Conservation (phyloP, 169 alveolate genomes). For the Plasmodium billcollinsi region DNA sequence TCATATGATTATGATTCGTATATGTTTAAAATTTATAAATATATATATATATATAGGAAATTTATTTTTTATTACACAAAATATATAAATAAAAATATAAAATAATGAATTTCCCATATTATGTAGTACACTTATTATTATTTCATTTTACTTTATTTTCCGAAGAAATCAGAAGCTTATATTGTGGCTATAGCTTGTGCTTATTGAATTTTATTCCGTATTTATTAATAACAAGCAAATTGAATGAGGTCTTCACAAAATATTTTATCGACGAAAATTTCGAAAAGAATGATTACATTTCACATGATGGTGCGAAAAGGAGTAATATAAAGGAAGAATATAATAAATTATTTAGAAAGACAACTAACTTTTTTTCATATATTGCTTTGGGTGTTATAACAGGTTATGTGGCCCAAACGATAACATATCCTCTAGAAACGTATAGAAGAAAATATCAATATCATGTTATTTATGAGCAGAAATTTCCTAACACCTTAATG, state of each 20-base stretch:
- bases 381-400: constrained; percentile 67
- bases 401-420: constrained; percentile 57
- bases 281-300: constrained; percentile 1
- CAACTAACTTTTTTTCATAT: constrained; percentile 52
- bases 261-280: constrained; percentile 39
- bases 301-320: constrained; percentile 4
- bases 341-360: constrained; percentile 37
- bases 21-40: background rate
- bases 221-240: constrained; percentile 41
- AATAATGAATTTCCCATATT: background rate
- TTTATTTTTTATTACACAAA: background rate
- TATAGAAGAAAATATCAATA: constrained; percentile 64
- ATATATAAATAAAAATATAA: background rate
- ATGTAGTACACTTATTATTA: background rate
- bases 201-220: constrained; percentile 60
- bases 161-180: constrained; percentile 41
- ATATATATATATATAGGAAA: background rate
- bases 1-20: background rate
- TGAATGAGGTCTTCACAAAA: constrained; percentile 69
- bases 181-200: constrained; percentile 66
- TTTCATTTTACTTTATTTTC: constrained; percentile 11
- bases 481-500: constrained; percentile 24
- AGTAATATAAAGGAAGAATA: constrained; percentile 39
- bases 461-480: constrained; percentile 45
- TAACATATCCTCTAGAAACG: constrained; percentile 70